Percentiles rank a stretch among this genome's conserved stretches.
These are phyloP conservation scores for Desmodesmus armatus DNA, from an alignment of 139 green algal species.

Conservation along the genomic window DNA sequence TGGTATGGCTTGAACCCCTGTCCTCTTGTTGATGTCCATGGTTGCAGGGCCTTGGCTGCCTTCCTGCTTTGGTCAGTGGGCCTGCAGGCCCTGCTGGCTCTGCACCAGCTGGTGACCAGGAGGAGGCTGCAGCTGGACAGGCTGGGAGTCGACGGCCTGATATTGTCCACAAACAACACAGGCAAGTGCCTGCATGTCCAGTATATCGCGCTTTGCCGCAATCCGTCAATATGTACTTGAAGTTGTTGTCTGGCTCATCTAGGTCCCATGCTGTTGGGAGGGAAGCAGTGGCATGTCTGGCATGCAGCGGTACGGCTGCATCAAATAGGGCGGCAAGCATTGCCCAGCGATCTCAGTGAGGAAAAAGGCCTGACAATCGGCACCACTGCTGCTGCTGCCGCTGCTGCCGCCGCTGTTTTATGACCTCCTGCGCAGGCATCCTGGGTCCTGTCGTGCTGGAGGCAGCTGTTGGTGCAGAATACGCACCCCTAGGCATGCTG, in stretches of 20 bases:
- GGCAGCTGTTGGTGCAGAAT: conserved; percentile 45
- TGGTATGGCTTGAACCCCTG: no score
- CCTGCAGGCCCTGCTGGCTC: conserved; percentile 29
- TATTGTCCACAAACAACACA: conserved; percentile 62
- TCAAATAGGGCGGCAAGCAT: no score
- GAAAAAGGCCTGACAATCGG: no score
- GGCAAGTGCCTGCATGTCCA: background rate
- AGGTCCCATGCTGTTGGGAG: no score
- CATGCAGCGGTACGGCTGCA: no score
- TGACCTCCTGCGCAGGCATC: conserved; percentile 41
- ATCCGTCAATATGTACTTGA: background rate
- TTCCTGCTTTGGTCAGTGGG: conserved; percentile 55
- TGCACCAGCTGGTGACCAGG: conserved; percentile 3
- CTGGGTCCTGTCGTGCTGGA: conserved; percentile 60
- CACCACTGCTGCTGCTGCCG: no score
- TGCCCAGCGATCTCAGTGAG: no score
- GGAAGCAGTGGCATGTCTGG: no score
- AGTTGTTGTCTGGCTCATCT: background rate
- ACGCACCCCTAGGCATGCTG: conserved; percentile 53
- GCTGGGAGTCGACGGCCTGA: conserved; percentile 49
- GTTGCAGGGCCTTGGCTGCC: conserved; percentile 20
- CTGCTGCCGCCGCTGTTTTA: background rate
- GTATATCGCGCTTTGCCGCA: background rate
- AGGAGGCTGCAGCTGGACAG: conserved; percentile 1
- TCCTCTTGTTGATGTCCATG: background rate